These are phyloP conservation scores for Drosera spatulata DNA, from an alignment of 179 eudicot species.

Conservation along the genomic window DNA sequence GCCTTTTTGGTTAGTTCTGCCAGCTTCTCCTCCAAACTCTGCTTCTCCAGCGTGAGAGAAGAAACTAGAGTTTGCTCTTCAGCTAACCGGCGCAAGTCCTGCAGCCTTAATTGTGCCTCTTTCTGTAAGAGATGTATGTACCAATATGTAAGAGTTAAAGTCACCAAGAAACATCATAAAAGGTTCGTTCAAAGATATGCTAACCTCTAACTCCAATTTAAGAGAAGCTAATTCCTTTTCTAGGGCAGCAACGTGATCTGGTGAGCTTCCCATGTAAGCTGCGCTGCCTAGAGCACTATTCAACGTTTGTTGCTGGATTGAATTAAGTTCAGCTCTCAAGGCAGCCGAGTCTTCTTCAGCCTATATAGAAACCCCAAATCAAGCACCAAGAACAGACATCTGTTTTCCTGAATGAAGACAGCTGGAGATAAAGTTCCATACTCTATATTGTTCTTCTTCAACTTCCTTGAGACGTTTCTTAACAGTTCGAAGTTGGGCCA, in stretches of 20 bases:
- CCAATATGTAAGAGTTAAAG: neutral
- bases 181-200: neutral
- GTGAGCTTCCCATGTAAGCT: conserved; percentile 41
- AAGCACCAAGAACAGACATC: conserved; percentile 7
- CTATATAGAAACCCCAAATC: conserved; percentile 29
- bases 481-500: conserved; percentile 74
- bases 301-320: conserved; percentile 78
- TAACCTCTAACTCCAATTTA: conserved; percentile 70
- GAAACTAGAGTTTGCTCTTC: conserved; percentile 61
- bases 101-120: conserved; percentile 71
- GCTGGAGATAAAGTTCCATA: conserved; percentile 20
- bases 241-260: conserved; percentile 50
- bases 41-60: conserved; percentile 55
- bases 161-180: neutral
- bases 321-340: conserved; percentile 79
- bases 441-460: conserved; percentile 96
- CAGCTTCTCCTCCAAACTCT: conserved; percentile 69
- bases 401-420: neutral
- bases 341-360: conserved; percentile 99
- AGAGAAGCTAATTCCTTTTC: conserved; percentile 68
- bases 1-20: conserved; percentile 30
- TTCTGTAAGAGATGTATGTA: conserved; percentile 28
- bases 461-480: conserved; percentile 86
- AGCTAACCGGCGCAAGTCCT: conserved; percentile 54
- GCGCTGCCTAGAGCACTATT: conserved; percentile 29